Evolutionary conservation across 371 early-diverging fungal genomes (phyloP), one percentile per base, ranked within the genome.

Genomic region (Zancudomyces culisetae): DNA sequence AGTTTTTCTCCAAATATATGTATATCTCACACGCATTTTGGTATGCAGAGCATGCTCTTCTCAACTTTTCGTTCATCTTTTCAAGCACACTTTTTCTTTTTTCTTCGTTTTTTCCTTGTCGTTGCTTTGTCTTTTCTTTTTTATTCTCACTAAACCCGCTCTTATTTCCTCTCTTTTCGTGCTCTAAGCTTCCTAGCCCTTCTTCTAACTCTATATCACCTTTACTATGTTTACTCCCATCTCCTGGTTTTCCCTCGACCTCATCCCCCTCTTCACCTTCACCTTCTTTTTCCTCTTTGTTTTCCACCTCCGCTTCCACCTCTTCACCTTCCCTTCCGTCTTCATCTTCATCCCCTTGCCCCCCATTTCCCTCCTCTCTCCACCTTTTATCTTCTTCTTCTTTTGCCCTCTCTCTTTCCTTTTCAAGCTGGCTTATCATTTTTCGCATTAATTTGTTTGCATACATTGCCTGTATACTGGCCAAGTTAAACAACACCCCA

Each of bases 401-500:
- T 15, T 35, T 6, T 15, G 6, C 15, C 10, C 35, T 35, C 35
- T 15, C 35, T 35, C 35, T 35, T 35, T 35, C 15, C 15, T 35
- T 35, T 35, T 35, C 15, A 35, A 35, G 35, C 35, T 15, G 6
- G 15, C 35, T 35, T n/a, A n/a, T n/a, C n/a, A n/a, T n/a, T n/a
- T n/a, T n/a, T n/a, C n/a, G n/a, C n/a, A n/a, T n/a, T n/a, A n/a
- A n/a, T n/a, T n/a, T n/a, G 35, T 62, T 64, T 29, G 60, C 58
- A 42, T 63, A 57, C 55, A 61, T 60, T 4, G 56, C 68, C 24
- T 85, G 63, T 1, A 79, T 74, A 2, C 89, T 79, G 1, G 89
- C 97, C 43, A 90, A 78, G 59, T 93, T 93, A 70, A 90, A 96
- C 52, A 96, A 83, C 15, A 85, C 76, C 62, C 85, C 84, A 1